phyloP scores from a whole-genome alignment of 2,329 filamentous ascomycete genomes.

The Colletotrichum eremochloae region DNA sequence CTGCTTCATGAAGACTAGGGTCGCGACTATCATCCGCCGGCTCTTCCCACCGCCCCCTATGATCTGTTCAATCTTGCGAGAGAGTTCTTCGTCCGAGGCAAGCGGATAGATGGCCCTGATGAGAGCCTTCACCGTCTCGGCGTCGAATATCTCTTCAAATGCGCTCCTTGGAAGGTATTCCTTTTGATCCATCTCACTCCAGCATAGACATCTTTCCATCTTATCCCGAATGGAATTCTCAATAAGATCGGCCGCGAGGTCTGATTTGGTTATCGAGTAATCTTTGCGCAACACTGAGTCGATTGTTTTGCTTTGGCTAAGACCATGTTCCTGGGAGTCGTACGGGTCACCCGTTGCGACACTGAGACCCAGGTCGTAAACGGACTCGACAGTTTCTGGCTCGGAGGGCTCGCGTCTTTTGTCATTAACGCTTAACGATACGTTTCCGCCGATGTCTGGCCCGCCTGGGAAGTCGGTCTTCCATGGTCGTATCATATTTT shows the following conservation, averaged over 20 bases:
- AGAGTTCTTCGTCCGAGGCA: neutral
- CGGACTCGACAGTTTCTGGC: neutral
- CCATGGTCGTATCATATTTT: neutral
- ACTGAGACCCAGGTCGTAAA: constrained; percentile 14
- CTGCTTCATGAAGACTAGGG: constrained; percentile 24
- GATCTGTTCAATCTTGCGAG: neutral
- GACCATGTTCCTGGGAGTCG: neutral
- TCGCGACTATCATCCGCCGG: constrained; percentile 23
- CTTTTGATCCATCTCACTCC: constrained; percentile 10
- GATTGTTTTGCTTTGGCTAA: neutral
- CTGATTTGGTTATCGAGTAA: neutral
- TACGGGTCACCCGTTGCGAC: neutral
- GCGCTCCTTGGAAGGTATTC: constrained; percentile 17
- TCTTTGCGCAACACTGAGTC: neutral
- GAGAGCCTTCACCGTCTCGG: neutral
- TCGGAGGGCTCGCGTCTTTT: neutral
- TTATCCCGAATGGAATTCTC: neutral
- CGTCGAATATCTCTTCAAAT: constrained; percentile 24
- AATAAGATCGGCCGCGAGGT: neutral
- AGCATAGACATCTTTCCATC: neutral
- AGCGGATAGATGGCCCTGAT: neutral
- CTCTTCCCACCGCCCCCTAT: neutral
- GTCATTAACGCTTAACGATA: neutral
- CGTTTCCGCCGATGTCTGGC: neutral
- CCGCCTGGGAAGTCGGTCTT: neutral